Conservation (phyloP, 2,329 filamentous ascomycete species). For the Apiospora kogelbergensis region DNA sequence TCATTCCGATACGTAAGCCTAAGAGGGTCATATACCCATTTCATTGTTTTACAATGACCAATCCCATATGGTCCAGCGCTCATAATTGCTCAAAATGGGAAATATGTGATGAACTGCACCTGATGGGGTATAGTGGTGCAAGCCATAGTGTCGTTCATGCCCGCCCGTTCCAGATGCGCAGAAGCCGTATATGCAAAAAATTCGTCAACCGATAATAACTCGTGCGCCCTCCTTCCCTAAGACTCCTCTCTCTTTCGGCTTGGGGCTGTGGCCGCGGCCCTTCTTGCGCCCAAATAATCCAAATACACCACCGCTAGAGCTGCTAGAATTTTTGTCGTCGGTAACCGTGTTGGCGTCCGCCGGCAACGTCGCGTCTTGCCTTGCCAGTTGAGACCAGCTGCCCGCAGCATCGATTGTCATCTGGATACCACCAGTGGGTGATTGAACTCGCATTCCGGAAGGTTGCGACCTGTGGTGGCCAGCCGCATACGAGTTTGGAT, state of each 20-base stretch:
- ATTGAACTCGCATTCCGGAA: constrained; percentile 68
- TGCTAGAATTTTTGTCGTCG: constrained; percentile 52
- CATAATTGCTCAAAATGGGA: neutral
- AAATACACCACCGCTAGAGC: constrained; percentile 78
- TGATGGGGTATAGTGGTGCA: constrained; percentile 12
- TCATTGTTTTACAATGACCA: constrained; percentile 4
- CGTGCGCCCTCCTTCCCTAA: constrained; percentile 92
- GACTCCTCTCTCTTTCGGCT: constrained; percentile 90
- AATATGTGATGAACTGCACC: neutral
- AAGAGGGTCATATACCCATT: neutral
- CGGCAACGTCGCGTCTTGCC: constrained; percentile 75
- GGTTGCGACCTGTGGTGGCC: constrained; percentile 47
- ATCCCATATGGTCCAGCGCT: neutral
- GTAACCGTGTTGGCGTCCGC: constrained; percentile 60
- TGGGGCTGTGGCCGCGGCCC: constrained; percentile 86
- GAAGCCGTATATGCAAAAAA: constrained; percentile 5
- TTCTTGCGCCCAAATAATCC: constrained; percentile 89
- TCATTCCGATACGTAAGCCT: neutral
- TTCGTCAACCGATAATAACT: constrained; percentile 67
- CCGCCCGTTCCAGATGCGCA: neutral
- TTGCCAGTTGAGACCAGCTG: constrained; percentile 88
- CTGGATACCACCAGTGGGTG: constrained; percentile 81
- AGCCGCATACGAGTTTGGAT: constrained; percentile 50
- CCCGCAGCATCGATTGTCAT: constrained; percentile 87
- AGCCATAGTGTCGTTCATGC: constrained; percentile 6